Evolutionary conservation across 1,284 basidiomycete species (phyloP).

Genomic region (Cryptococcus depauperatus): DNA sequence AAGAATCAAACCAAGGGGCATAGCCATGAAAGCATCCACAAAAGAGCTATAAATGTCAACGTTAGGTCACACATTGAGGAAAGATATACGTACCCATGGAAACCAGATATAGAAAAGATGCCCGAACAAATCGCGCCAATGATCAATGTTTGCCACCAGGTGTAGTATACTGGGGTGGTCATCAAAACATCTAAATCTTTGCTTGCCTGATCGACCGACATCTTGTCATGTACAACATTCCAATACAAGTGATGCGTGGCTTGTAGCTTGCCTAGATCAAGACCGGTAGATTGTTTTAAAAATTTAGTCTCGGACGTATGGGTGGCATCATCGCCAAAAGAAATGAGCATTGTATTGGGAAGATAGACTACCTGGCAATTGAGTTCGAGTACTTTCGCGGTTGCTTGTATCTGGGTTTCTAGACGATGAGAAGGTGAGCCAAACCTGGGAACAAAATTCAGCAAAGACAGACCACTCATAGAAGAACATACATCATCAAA

Average conservation of each 20-base stretch:
- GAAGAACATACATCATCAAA: constrained; percentile 65
- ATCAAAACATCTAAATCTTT: constrained; percentile 67
- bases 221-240: constrained; percentile 79
- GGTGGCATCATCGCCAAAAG: constrained; percentile 73
- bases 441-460: constrained; percentile 47
- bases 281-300: constrained; percentile 63
- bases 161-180: constrained; percentile 56
- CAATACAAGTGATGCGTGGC: constrained; percentile 72
- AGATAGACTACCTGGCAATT: constrained; percentile 77
- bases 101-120: constrained; percentile 56
- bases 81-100: constrained; percentile 29
- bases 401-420: constrained; percentile 76
- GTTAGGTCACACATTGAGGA: not conserved
- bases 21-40: constrained; percentile 65
- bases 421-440: constrained; percentile 83
- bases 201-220: constrained; percentile 72
- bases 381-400: constrained; percentile 75
- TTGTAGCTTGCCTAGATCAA: constrained; percentile 70
- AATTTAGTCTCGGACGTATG: constrained; percentile 81
- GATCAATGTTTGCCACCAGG: constrained; percentile 58
- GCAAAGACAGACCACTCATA: not conserved
- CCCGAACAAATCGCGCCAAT: constrained; percentile 75
- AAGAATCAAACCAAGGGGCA: constrained; percentile 72
- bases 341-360: constrained; percentile 72
- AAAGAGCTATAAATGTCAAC: constrained; percentile 45